Evolutionary conservation across 352 stramenopile species (phyloP), one percentile per base, ranked within the genome.

Genomic region (Thalassiosira hispida): DNA sequence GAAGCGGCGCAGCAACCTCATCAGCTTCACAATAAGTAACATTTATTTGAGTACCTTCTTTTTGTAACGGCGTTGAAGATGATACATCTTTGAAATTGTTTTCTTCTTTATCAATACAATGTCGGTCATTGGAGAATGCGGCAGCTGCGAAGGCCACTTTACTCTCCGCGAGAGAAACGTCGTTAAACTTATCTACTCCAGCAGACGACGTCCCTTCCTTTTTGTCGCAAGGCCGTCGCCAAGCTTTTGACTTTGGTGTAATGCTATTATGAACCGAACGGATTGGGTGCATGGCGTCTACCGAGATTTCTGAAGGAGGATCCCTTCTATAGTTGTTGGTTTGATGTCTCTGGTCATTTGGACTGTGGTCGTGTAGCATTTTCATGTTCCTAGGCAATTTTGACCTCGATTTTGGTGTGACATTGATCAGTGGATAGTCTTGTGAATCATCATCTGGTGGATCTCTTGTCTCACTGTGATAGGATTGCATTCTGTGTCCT

Each of bases 21-120:
- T 79, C 40, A 33, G 70, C 60, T n/a, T 73, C 71, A 65, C 62
- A 76, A 18, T 66, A 76, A 73, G 68, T 67, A 57, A 62, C 60
- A 25, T 52, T 72, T 16, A 74, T 25, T 7, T 67, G 40, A 44
- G 20, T n/a, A 42, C 40, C 27, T 68, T 68, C 18, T 18, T 53
- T 22, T 9, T 57, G 60, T 22, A 42, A 55, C 22, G 4, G 18
- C 16, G 55, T 57, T 68, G 60, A 56, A 57, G 1, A 40, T 1
- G 60, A 35, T 38, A 20, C 23, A 64, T 35, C 7, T 57, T 57
- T 57, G 49, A 38, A 44, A 12, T 4, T 22, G 7, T 42, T 23
- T 44, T 12, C 22, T 61, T 44, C 12, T 27, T 18, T 14, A 9
- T 0, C 9, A 61, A 11, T 25, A 20, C 3, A 22, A 23, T 61